Base-by-base conservation (phyloP, 352 stramenopile genomes). In the Globisporangium apiculatum region DNA sequence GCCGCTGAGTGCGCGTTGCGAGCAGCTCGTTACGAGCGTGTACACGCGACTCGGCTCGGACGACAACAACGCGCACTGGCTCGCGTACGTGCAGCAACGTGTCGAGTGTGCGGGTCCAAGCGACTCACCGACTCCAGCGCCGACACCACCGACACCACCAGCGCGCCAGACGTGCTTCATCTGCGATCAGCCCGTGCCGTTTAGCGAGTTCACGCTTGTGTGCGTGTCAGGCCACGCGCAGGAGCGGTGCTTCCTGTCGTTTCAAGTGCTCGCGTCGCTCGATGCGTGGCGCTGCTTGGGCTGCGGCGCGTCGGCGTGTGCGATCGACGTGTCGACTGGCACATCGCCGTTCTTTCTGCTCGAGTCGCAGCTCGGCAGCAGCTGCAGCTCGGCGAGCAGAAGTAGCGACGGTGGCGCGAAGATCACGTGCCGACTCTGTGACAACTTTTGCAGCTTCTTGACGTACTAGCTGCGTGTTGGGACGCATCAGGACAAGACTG, bases 241-340 rank as follows among this genome's bases (percentile, higher is more conserved):
- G 49, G 80, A 91, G 47, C 71, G 83, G 11, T 91, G 83, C 52
- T 94, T 91, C 45, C 58, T 91, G 18, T 91, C 79, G 37, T 91
- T 91, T 45, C 72, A 75, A 54, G 75, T 75, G 9, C 69, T 94
- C 31, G 58, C 73, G 31, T 73, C 74, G 2, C 83, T 87, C 69
- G 77, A 88, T 51, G 69, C 78, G 45, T 94, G 81, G 81, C 91
- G 91, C 53, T 94, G 83, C 62, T 82, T 90, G 76, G 79, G 81
- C 45, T 94, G 83, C 43, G 79, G 77, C 9, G 78, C 73, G 5
- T 76, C 70, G 17, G 83, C 83, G 35, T 75, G 73, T 43, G 75
- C 86, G 62, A 72, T 87, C 36, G 68, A 84, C 48, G 71, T 74
- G 55, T 71, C 66, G 1, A 53, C 55, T 15, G 71, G 68, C 18